Conservation (phyloP, 495 filamentous ascomycete species). For the Niebla homalea region DNA sequence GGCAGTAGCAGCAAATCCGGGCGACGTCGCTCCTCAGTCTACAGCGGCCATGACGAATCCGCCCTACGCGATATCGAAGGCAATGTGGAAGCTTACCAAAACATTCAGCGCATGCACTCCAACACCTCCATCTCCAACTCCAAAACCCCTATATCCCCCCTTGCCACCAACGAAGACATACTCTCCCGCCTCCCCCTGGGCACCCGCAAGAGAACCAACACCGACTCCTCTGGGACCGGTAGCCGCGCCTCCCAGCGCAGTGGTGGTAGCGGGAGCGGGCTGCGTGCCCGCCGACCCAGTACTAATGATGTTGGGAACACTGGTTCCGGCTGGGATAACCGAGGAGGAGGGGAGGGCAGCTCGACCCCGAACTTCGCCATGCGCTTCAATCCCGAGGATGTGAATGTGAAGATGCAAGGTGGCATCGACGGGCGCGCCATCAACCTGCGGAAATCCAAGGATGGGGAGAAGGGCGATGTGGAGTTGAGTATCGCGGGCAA, state of each 20-base stretch:
- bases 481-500: conserved; percentile 11
- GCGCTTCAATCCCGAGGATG: conserved; percentile 41
- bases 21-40: conserved; percentile 8
- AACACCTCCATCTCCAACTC: neutral
- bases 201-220: conserved; percentile 9
- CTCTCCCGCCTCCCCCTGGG: conserved; percentile 1
- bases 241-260: conserved; percentile 12
- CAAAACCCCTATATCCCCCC: neutral
- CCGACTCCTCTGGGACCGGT: conserved; percentile 11
- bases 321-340: conserved; percentile 6
- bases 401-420: conserved; percentile 88
- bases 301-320: conserved; percentile 1
- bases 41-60: conserved; percentile 14
- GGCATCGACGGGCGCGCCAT: conserved; percentile 87
- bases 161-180: neutral
- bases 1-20: conserved; percentile 2
- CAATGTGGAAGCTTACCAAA: conserved; percentile 11
- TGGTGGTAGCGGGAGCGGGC: conserved; percentile 3
- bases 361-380: conserved; percentile 9
- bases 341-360: conserved; percentile 15
- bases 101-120: neutral
- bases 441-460: conserved; percentile 64
- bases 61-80: conserved; percentile 10
- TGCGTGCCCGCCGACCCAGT: neutral
- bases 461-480: conserved; percentile 12